Percentiles rank a stretch among this genome's conserved stretches.
Conservation (phyloP, 805 yeast genomes). For the Starmerella potacharoeniae region DNA sequence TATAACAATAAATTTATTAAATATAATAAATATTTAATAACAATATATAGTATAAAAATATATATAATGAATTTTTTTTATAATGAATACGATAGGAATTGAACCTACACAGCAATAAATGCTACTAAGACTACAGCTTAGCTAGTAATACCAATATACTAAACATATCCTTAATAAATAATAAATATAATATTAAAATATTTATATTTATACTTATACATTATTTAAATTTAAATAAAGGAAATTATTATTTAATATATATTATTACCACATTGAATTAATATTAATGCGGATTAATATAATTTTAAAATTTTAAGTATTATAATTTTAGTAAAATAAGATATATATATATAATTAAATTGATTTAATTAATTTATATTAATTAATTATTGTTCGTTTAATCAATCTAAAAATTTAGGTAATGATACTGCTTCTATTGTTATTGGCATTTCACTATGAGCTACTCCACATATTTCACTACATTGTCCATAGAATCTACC, state of each 20-base stretch:
- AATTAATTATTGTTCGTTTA: background rate
- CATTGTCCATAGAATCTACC: background rate
- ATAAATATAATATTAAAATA: background rate
- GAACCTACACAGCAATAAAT: background rate
- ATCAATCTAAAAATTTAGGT: background rate
- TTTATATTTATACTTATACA: background rate
- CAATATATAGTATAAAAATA: too few relatives aligned
- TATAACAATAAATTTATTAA: too few relatives aligned
- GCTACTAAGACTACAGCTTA: background rate
- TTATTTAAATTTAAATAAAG: background rate
- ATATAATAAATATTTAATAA: too few relatives aligned
- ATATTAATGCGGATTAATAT: too few relatives aligned
- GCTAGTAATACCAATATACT: background rate
- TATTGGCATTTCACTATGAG: background rate
- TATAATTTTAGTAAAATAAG: too few relatives aligned
- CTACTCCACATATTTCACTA: background rate
- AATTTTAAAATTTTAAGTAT: too few relatives aligned
- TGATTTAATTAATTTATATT: background rate
- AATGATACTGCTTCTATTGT: background rate
- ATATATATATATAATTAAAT: background rate
- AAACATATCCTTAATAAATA: background rate
- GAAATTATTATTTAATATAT: too few relatives aligned
- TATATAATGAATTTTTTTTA: background rate
- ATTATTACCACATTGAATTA: too few relatives aligned
- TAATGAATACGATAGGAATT: background rate